Evolutionary conservation across 192 early-diverging fungal genomes (phyloP), one percentile per base, ranked within the genome.

Genomic region (Coemansia sp.): DNA sequence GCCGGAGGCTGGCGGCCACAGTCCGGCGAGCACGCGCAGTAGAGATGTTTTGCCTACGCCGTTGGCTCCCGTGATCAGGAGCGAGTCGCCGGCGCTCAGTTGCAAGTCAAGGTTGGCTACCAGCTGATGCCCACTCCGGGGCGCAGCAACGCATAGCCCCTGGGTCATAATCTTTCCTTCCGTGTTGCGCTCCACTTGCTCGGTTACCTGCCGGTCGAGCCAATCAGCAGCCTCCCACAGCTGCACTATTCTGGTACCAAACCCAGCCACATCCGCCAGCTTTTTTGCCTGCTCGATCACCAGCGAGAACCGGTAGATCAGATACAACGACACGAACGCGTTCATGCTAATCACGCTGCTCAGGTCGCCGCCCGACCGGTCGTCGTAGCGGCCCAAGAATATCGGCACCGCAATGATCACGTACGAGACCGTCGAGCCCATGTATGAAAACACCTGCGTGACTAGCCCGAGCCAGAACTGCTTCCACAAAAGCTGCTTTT

Each of bases 31-130:
- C 7, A 83, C 83, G 6, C 92, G 81, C 18, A 95, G 53, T 15
- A 97, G 41, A 7, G 90, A 89, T 14, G 90, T 89, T 62, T 97
- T 97, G 33, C 94, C 94, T 15, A 70, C 64, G 65, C 94, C 94
- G 55, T 91, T 92, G 6, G 89, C 85, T 1, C 90, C 91, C 7
- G 78, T 81, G 54, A 93, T 78, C 18, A 89, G 62, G 42, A 89
- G 74, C 59, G 86, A 80, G 19, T 80, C 61, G n/a, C 85, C 85
- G 40, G 66, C 47, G 2, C 64, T 67, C 4, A 92, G 70, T 2
- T 47, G 45, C 9, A 86, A 52, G 13, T 70, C 69, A 13, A 88
- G 73, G 1, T 76, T 74, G n/a, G 65, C 23, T 4, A 81, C 67
- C 33, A 64, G 53, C 37, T 40, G 76, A 10, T 8, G 30, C 30